These are phyloP conservation scores for Vitis vinifera DNA, from an alignment of 164 flowering plant genomes.

Conservation along the genomic window DNA sequence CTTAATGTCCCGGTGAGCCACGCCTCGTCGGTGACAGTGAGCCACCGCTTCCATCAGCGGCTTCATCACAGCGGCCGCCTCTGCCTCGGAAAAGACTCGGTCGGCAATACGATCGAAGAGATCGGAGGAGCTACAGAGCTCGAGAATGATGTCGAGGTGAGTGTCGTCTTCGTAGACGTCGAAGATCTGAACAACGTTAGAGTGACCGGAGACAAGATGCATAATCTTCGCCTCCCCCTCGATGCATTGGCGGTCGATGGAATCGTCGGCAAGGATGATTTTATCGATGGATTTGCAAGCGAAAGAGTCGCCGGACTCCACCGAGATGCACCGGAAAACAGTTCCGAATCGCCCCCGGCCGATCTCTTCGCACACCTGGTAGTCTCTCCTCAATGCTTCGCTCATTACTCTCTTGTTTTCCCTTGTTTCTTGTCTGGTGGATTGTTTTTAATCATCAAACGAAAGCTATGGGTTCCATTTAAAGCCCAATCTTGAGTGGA, in stretches of 20 bases:
- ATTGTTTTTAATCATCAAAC: too few relatives aligned
- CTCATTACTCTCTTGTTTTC: slow-evolving; percentile 31
- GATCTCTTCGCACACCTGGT: slow-evolving; percentile 62
- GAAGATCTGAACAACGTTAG: slow-evolving; percentile 41
- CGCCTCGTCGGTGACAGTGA: slow-evolving; percentile 68
- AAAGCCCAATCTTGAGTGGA: too few relatives aligned
- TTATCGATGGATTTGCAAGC: slow-evolving; percentile 81
- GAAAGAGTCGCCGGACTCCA: slow-evolving; percentile 36
- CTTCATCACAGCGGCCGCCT: slow-evolving; percentile 34
- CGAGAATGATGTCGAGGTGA: slow-evolving; percentile 49
- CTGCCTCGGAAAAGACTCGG: slow-evolving; percentile 40
- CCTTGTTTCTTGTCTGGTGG: too few relatives aligned
- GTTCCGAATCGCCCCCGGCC: slow-evolving; percentile 79
- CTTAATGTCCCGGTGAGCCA: slow-evolving; percentile 78
- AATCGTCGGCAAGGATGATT: slow-evolving; percentile 34
- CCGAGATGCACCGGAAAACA: slow-evolving; percentile 54
- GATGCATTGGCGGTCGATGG: slow-evolving; percentile 59
- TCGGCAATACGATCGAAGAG: slow-evolving; percentile 38
- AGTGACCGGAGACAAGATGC: slow-evolving; percentile 39
- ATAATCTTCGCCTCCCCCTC: slow-evolving; percentile 60
- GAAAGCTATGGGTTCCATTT: too few relatives aligned
- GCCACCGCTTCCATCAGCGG: slow-evolving; percentile 59
- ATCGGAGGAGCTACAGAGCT: slow-evolving; percentile 42
- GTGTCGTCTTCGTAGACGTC: slow-evolving; percentile 50
- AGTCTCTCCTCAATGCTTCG: slow-evolving; percentile 47